phyloP scores from a whole-genome alignment of 495 filamentous ascomycete genomes.

The Sabuloglossum arenarium region DNA sequence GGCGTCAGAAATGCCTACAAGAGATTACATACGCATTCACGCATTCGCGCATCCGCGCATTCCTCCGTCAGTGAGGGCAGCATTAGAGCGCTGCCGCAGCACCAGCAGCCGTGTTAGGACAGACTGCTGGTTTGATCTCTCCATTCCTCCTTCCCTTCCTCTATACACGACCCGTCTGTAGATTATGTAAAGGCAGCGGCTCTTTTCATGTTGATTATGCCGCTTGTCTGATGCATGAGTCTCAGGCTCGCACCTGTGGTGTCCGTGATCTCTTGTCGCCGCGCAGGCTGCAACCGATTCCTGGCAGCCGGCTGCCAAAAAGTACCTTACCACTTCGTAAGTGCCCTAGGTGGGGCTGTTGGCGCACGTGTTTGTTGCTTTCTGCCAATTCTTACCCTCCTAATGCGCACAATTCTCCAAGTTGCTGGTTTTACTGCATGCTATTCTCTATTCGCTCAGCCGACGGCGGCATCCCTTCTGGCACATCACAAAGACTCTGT shows the following conservation, averaged over 20 bases:
- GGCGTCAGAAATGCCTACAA: conserved; percentile 1
- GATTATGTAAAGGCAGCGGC: neutral
- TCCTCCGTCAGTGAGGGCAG: conserved; percentile 1
- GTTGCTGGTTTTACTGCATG: too few species aligned
- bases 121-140: too few species aligned
- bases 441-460: neutral
- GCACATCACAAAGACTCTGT: too few species aligned
- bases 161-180: neutral
- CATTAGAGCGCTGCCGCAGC: neutral
- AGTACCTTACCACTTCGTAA: neutral
- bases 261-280: neutral
- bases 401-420: too few species aligned
- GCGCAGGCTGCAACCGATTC: neutral
- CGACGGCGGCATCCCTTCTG: too few species aligned
- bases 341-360: neutral
- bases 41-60: neutral
- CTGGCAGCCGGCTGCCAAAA: neutral
- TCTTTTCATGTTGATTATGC: too few species aligned
- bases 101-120: neutral
- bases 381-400: too few species aligned
- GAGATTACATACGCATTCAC: conserved; percentile 1
- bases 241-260: neutral
- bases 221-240: neutral
- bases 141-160: neutral
- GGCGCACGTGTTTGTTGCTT: neutral